Base-by-base conservation (phyloP, 2,329 filamentous ascomycete genomes). In the Fusarium sp. region DNA sequence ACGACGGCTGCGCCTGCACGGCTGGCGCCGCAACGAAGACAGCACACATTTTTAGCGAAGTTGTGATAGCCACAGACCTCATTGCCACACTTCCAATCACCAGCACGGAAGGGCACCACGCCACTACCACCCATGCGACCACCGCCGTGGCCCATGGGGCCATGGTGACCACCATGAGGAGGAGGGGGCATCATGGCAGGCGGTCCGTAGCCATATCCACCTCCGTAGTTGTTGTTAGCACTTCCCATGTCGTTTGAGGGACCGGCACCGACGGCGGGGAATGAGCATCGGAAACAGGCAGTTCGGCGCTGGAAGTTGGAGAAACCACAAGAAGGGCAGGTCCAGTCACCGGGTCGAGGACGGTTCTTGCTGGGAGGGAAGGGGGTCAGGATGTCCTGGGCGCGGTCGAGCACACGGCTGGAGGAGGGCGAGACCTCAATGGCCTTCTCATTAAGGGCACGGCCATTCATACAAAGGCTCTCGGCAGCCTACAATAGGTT, bases 331-430 rank as follows among this genome's bases (percentile, higher is more conserved):
- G 94, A 97, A 45, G 96, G 96, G 84, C 96, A 99, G 63, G 95
- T 98, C 96, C 96, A 99, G 81, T 99, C 96, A 79, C 96, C 96
- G 38, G 96, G 96, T 60, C 96, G 92, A 66, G 96, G 96, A 42
- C 96, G 91, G 82, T 99, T 99, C 87, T 99, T 99, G 83, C 94
- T 97, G 1, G 96, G 96, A 52, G 96, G 96, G 85, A 99, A 99
- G 0, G 96, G 94, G 1, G 95, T 97, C 55, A 99, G 87, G 69
- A 99, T 97, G 74, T 97, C 96, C 61, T 94, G 92, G 57, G 96
- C 96, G 72, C 95, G 92, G 80, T 99, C 96, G 62, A 99, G 88
- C 53, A 99, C 96, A 61, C 96, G 91, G 82, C 93, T 97, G n/a
- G 93, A 97, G 10, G 95, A 98, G 11, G 96, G 96, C 6, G 96